Evolutionary conservation across 1,284 basidiomycete species (phyloP), one percentile per base, ranked within the genome.

Genomic region (Ustilago trichophora): DNA sequence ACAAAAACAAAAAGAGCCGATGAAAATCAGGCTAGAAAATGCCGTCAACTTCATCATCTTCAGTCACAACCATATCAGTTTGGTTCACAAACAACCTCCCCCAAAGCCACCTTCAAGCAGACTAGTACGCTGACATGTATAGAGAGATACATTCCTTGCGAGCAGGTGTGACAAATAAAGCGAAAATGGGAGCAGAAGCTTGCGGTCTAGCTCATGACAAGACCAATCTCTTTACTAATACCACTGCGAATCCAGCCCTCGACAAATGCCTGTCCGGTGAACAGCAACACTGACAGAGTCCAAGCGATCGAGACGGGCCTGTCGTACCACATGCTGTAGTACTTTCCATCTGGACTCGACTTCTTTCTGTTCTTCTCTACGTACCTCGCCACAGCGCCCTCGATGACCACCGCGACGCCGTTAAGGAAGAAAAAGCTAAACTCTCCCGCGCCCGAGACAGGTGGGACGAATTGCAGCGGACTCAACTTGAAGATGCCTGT

Each of bases 391-490:
- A 72, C 47, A 3, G 49, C 59, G 3, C 66, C 68, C 21, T 73
- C 67, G 7, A 73, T 3, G n/a, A 70, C 44, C 3, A 73, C 71
- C n/a, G 71, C 71, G 7, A 73, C 36, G 10, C 71, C 71, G 48
- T 73, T 73, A 32, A 73, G 48, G 22, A 73, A 51, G 54, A 71
- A 73, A 26, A 73, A 73, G 44, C 60, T 63, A 26, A 70, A 66
- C 57, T 73, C 71, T 45, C 71, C 71, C 6, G 52, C 57, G 10
- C 71, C 71, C 31, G 53, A 58, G 24, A 73, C 32, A 4, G 67
- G 71, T 9, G 67, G 71, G 1, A 71, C 66, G 5, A 73, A 46
- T n/a, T 64, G 54, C 26, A 56, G 37, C 3, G 58, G 54, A 42
- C 59, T 64, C 18, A 62, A 36, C 19, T 26, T 37, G 24, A 44